A percentile compares a stretch with the other conserved stretches of the same genome.
These are phyloP conservation scores for Cyclotella cryptica DNA, from an alignment of 108 stramenopile genomes.

Conservation along the genomic window DNA sequence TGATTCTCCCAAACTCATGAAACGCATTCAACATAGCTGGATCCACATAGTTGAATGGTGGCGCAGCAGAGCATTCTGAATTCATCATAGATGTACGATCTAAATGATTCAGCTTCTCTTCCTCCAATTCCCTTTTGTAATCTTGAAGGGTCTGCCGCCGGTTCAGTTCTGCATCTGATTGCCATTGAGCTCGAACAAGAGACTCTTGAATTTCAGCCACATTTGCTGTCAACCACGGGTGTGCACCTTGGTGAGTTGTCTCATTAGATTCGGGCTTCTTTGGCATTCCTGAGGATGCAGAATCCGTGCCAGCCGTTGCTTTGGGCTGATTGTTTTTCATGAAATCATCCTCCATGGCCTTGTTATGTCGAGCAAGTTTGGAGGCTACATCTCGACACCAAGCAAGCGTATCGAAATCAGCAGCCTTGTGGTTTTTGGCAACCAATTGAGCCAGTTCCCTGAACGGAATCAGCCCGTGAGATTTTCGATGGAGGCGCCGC, in stretches of 20 bases:
- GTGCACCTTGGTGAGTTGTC: not conserved
- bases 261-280: too few species aligned
- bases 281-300: not conserved
- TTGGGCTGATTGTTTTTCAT: not conserved
- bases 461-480: conserved; percentile 29
- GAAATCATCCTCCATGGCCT: not conserved
- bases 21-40: not conserved
- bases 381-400: conserved; percentile 15
- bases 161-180: not conserved
- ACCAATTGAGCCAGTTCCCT: conserved; percentile 16
- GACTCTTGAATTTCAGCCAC: not conserved
- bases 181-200: not conserved
- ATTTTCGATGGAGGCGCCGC: conserved; percentile 12
- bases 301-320: not conserved
- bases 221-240: not conserved
- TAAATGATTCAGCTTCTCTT: not conserved
- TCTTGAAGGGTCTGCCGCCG: not conserved
- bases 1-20: too few species aligned
- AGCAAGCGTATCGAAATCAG: conserved; percentile 13
- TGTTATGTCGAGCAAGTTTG: not conserved
- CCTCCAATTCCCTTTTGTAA: not conserved
- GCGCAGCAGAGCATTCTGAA: not conserved
- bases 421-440: conserved; percentile 12
- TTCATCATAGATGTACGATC: not conserved
- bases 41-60: not conserved